phyloP scores from a whole-genome alignment of 345 rosid species.

The Turnera subulata region DNA sequence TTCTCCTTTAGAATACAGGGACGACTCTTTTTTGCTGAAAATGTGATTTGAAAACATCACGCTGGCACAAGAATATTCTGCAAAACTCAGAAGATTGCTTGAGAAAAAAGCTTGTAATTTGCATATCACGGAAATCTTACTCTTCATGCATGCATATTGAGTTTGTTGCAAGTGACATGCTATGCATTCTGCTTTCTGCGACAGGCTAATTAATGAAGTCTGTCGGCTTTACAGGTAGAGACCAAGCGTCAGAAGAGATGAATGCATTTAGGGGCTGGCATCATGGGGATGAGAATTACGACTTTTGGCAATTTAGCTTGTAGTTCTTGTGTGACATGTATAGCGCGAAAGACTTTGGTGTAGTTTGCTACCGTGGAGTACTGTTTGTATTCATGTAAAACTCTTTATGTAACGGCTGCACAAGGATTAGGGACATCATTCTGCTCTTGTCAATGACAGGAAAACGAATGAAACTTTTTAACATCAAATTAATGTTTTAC shows the following conservation, averaged over 20 bases:
- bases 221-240: conserved; percentile 46
- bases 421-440: background rate
- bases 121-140: too few species aligned
- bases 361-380: conserved; percentile 24
- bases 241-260: conserved; percentile 62
- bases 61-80: too few species aligned
- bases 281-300: conserved; percentile 6
- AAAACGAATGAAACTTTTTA: background rate
- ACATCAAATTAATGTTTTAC: background rate
- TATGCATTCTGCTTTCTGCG: too few species aligned
- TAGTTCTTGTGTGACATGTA: conserved; percentile 42
- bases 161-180: too few species aligned
- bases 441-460: background rate
- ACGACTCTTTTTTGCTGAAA: too few species aligned
- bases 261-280: conserved; percentile 8
- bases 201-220: background rate
- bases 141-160: too few species aligned
- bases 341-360: conserved; percentile 25
- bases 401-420: too few species aligned
- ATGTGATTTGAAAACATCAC: too few species aligned
- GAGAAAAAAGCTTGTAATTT: too few species aligned
- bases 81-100: too few species aligned
- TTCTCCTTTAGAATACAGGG: too few species aligned
- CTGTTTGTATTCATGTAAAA: conserved; percentile 20
- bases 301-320: conserved; percentile 24